Evolutionary conservation across 2,329 filamentous ascomycete species (phyloP).

Genomic region (Trichothecium roseum): DNA sequence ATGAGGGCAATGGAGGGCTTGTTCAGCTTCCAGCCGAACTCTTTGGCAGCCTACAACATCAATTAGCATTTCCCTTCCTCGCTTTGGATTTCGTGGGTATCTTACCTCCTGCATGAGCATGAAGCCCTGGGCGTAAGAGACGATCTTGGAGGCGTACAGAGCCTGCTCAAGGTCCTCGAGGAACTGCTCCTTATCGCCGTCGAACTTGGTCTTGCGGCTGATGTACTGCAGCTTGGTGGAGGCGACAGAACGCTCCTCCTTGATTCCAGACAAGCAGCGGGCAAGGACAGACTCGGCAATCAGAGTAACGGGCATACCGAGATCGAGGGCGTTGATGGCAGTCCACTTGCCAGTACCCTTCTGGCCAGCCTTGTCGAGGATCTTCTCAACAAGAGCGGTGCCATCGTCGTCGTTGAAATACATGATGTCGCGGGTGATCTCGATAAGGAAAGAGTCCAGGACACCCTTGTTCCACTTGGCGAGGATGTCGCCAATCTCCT

Average conservation of each 20-base stretch:
- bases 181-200: conserved; percentile 86
- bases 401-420: conserved; percentile 96
- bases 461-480: conserved; percentile 98
- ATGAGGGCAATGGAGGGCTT: conserved; percentile 99
- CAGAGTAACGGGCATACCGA: conserved; percentile 95
- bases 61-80: conserved; percentile 1
- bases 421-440: conserved; percentile 98
- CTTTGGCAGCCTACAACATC: conserved; percentile 65
- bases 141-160: conserved; percentile 98
- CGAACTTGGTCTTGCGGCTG: conserved; percentile 69
- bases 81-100: conserved; percentile 6
- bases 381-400: conserved; percentile 91
- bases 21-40: conserved; percentile 98
- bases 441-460: conserved; percentile 96
- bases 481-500: conserved; percentile 94
- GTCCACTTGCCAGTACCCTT: conserved; percentile 99
- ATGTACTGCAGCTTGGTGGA: conserved; percentile 63
- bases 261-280: conserved; percentile 88
- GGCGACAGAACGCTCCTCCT: conserved; percentile 82
- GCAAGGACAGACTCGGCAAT: conserved; percentile 96
- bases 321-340: conserved; percentile 95
- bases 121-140: conserved; percentile 99
- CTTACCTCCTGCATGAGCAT: conserved; percentile 98
- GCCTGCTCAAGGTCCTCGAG: conserved; percentile 97
- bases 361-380: conserved; percentile 95